phyloP scores from a whole-genome alignment of 352 stramenopile species.

The Phytophthora citrophthora region DNA sequence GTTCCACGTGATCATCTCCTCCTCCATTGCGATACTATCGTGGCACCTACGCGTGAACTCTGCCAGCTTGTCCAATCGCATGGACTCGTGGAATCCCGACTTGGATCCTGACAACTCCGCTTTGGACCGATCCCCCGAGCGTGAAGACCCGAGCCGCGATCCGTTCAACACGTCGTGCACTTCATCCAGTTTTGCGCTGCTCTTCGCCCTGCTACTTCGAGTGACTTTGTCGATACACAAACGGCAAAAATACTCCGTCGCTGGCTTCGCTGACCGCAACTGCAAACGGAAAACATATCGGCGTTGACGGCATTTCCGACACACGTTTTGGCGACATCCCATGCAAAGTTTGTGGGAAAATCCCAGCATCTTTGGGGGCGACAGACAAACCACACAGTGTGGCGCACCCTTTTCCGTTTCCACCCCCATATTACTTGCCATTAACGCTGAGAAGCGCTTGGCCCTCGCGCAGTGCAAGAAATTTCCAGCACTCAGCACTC shows the following conservation, averaged over 20 bases:
- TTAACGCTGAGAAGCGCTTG: conserved; percentile 57
- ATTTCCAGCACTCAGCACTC: conserved; percentile 54
- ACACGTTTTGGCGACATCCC: conserved; percentile 54
- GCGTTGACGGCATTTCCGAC: conserved; percentile 48
- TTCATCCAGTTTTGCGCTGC: conserved; percentile 27
- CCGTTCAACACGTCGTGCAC: conserved; percentile 38
- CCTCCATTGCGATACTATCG: conserved; percentile 22
- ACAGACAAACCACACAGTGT: conserved; percentile 53
- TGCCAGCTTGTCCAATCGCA: conserved; percentile 32
- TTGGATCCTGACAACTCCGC: conserved; percentile 16
- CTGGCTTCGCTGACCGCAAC: conserved; percentile 47
- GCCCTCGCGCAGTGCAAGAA: conserved; percentile 48
- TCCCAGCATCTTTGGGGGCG: conserved; percentile 39
- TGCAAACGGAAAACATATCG: conserved; percentile 58
- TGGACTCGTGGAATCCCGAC: conserved; percentile 14
- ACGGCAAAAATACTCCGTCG: conserved; percentile 56
- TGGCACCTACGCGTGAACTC: conserved; percentile 36
- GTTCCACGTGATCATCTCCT: conserved; percentile 42
- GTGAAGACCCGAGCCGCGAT: conserved; percentile 17
- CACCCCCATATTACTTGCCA: conserved; percentile 28
- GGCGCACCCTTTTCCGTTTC: conserved; percentile 25
- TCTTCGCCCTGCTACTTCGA: conserved; percentile 14
- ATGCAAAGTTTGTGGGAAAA: conserved; percentile 51
- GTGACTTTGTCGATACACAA: conserved; percentile 57
- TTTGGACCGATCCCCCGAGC: conserved; percentile 8